Conservation (phyloP, 805 yeast genomes). For the Torulaspora franciscae region DNA sequence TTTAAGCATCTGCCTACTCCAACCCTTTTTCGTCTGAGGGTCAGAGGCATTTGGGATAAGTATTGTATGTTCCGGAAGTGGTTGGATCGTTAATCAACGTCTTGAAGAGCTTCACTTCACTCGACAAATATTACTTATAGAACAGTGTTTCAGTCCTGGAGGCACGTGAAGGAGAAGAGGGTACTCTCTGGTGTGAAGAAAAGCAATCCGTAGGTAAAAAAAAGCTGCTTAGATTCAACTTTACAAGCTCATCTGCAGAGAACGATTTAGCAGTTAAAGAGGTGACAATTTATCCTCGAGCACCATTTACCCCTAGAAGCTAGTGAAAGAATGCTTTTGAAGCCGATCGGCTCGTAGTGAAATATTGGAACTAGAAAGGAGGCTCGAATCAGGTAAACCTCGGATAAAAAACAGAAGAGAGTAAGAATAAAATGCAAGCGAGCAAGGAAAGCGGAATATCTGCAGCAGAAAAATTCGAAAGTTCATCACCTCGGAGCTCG, state of each 20-base stretch:
- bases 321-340: constrained; percentile 1
- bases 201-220: not conserved
- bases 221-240: not conserved
- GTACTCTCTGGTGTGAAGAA: not conserved
- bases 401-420: not conserved
- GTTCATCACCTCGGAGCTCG: not conserved
- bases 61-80: no score
- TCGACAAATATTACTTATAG: no score
- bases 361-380: constrained; percentile 1
- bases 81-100: no score
- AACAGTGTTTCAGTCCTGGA: no score
- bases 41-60: no score
- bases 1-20: no score
- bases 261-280: not conserved
- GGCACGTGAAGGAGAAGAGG: no score
- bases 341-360: constrained; percentile 1
- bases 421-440: constrained; percentile 1
- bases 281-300: not conserved
- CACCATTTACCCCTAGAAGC: not conserved
- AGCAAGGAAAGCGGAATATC: not conserved
- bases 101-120: no score
- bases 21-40: no score
- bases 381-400: not conserved
- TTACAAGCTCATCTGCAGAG: not conserved
- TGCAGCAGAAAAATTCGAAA: not conserved